Evolutionary conservation across 2,329 filamentous ascomycete genomes (phyloP).

Genomic region (Escovopsis weberi): DNA sequence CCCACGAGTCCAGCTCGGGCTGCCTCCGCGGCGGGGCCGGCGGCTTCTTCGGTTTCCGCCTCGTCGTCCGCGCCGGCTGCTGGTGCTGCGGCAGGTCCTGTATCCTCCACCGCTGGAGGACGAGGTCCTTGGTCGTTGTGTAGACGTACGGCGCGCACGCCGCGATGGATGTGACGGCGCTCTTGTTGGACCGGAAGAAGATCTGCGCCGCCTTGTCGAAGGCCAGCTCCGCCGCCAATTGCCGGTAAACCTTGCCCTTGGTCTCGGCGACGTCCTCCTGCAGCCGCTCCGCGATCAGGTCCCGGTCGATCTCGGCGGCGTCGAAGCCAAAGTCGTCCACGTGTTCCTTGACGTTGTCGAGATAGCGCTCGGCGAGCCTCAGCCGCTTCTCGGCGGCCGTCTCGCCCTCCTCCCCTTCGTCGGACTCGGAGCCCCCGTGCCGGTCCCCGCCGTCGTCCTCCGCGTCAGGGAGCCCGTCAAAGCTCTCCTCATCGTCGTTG

Average conservation of each 20-base stretch:
- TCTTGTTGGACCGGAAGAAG: conserved; percentile 65
- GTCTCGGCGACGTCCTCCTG: conserved; percentile 85
- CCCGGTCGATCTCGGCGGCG: conserved; percentile 82
- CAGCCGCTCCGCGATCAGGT: conserved; percentile 79
- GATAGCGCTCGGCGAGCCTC: conserved; percentile 78
- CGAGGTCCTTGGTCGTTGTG: conserved; percentile 74
- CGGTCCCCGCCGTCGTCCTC: conserved; percentile 22
- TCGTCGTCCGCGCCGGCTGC: conserved; percentile 32
- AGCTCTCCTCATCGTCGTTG: conserved; percentile 48
- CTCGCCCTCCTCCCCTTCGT: conserved; percentile 65
- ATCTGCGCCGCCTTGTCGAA: conserved; percentile 53
- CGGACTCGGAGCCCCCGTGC: conserved; percentile 17
- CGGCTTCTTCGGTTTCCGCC: conserved; percentile 39
- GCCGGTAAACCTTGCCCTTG: conserved; percentile 79
- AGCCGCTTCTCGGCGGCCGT: conserved; percentile 80
- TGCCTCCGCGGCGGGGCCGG: conserved; percentile 41
- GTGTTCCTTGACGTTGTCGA: conserved; percentile 77
- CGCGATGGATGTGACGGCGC: conserved; percentile 66
- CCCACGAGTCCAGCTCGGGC: conserved; percentile 48
- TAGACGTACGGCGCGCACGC: conserved; percentile 70
- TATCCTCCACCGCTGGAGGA: conserved; percentile 79
- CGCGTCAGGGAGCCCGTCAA: conserved; percentile 24
- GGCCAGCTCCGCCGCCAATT: conserved; percentile 58
- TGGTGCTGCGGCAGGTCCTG: conserved; percentile 49
- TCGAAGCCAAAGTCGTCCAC: conserved; percentile 77